Percentiles rank a stretch among this genome's conserved stretches.
These are phyloP conservation scores for Conringia planisiliqua DNA, from an alignment of 345 rosid genomes.

Conservation along the genomic window DNA sequence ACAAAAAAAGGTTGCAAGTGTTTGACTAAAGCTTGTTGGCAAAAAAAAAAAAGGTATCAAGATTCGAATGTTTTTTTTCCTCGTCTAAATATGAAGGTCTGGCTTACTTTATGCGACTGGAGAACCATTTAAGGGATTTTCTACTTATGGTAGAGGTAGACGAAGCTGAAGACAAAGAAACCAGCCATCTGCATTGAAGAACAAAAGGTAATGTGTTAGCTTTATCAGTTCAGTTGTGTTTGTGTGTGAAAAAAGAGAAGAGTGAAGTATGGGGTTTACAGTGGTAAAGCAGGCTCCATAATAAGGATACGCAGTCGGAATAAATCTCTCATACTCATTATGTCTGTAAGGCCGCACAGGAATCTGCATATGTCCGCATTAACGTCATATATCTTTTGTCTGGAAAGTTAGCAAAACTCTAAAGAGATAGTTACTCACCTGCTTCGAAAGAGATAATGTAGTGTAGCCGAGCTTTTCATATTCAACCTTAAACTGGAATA, in stretches of 20 bases:
- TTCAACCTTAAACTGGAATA: conserved; percentile 76
- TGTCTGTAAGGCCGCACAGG: conserved; percentile 69
- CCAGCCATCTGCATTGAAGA: conserved; percentile 60
- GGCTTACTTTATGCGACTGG: conserved; percentile 4
- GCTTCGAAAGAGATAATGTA: conserved; percentile 62
- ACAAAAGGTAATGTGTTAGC: background rate
- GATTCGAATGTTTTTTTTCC: background rate
- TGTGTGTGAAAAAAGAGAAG: background rate
- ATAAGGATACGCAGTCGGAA: conserved; percentile 60
- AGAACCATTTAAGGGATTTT: background rate
- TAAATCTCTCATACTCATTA: conserved; percentile 69
- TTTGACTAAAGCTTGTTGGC: conserved; percentile 1
- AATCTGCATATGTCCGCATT: conserved; percentile 41
- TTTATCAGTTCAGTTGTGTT: no score
- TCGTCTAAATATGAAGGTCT: conserved; percentile 19
- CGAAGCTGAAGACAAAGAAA: conserved; percentile 64
- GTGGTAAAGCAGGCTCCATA: conserved; percentile 66
- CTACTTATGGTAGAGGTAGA: conserved; percentile 62
- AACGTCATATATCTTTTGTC: background rate
- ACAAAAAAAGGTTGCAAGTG: conserved; percentile 12
- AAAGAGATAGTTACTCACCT: conserved; percentile 35
- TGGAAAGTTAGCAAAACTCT: background rate
- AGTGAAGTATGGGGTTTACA: conserved; percentile 34
- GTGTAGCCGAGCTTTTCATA: conserved; percentile 68
- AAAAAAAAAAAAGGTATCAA: background rate